phyloP scores from a whole-genome alignment of 2,329 filamentous ascomycete species.

The Alternaria ventricosa region DNA sequence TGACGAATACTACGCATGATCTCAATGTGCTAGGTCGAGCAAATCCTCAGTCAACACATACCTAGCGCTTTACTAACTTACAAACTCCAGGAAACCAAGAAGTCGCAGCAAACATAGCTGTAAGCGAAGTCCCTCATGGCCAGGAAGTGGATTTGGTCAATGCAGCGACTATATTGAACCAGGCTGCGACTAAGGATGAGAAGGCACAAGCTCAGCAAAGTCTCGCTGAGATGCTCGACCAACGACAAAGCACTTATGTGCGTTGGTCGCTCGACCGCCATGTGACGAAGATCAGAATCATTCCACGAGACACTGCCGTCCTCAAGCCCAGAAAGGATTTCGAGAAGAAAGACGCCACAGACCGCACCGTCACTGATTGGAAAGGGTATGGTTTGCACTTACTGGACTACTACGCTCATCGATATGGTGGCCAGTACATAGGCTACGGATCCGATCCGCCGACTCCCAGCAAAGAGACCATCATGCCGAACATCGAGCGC shows the following conservation, averaged over 20 bases:
- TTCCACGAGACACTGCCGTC: constrained; percentile 28
- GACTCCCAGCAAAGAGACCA: constrained; percentile 38
- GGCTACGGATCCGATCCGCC: constrained; percentile 41
- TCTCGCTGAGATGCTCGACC: constrained; percentile 29
- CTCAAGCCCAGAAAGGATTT: constrained; percentile 33
- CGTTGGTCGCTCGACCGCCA: constrained; percentile 49
- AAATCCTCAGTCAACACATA: background rate
- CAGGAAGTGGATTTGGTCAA: constrained; percentile 47
- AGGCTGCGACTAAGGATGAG: constrained; percentile 18
- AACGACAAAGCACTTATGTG: constrained; percentile 43
- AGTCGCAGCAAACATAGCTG: constrained; percentile 40
- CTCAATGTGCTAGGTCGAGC: background rate
- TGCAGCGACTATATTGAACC: constrained; percentile 33
- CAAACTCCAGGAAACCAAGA: constrained; percentile 18
- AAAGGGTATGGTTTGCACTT: constrained; percentile 37
- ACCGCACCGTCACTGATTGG: constrained; percentile 36
- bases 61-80: background rate
- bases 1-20: background rate
- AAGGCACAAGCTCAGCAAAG: constrained; percentile 22
- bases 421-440: constrained; percentile 49
- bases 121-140: constrained; percentile 54
- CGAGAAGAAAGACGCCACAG: constrained; percentile 22
- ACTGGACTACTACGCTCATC: constrained; percentile 34
- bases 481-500: constrained; percentile 47
- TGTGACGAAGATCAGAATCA: constrained; percentile 40